Evolutionary conservation across 1,284 basidiomycete genomes (phyloP).

Genomic region (Exobasidium cylindrosporum): DNA sequence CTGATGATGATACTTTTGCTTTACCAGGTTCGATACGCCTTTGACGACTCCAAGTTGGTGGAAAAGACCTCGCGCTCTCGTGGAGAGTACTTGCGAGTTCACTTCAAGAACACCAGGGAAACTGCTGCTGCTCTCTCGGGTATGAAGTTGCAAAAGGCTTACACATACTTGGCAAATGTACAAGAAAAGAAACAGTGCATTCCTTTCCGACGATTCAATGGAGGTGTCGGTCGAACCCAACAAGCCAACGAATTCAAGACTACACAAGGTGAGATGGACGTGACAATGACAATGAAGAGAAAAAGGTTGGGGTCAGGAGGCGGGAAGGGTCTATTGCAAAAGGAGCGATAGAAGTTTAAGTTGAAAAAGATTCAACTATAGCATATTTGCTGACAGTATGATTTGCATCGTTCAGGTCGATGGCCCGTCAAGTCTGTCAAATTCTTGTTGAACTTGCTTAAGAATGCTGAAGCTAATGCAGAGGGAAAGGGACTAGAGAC

Average conservation of each 20-base stretch:
- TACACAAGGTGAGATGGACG: conserved; percentile 73
- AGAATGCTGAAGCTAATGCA: conserved; percentile 99
- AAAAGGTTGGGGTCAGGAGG: not conserved
- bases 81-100: conserved; percentile 95
- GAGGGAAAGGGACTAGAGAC: conserved; percentile 93
- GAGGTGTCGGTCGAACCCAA: conserved; percentile 92
- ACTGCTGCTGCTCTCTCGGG: conserved; percentile 63
- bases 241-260: conserved; percentile 98
- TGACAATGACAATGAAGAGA: not conserved
- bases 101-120: conserved; percentile 99
- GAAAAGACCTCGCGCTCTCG: conserved; percentile 63
- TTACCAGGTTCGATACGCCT: conserved; percentile 55
- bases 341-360: not conserved
- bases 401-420: conserved; percentile 63
- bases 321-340: too few relatives aligned
- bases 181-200: conserved; percentile 95
- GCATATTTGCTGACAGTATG: not conserved
- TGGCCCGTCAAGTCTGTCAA: conserved; percentile 99
- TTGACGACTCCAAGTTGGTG: conserved; percentile 52
- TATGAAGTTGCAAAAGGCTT: conserved; percentile 91
- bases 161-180: conserved; percentile 89
- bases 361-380: not conserved
- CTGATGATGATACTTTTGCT: too few relatives aligned
- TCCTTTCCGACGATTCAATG: conserved; percentile 94
- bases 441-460: conserved; percentile 89